Evolutionary conservation across 331 rosid species (phyloP).

Genomic region (Acacia pycnantha): DNA sequence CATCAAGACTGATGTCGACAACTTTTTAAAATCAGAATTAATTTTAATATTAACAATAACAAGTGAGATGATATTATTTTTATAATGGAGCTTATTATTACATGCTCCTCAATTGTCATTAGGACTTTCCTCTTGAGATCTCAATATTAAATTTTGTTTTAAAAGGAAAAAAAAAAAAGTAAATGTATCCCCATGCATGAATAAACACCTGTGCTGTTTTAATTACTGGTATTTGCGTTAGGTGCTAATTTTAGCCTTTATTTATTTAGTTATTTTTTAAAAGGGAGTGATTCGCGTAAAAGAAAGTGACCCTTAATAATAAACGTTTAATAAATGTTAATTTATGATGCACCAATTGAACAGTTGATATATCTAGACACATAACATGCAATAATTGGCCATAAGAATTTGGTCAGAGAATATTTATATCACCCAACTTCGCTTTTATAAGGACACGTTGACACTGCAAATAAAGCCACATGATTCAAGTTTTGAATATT

Average conservation of each 20-base stretch:
- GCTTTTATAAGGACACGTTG: not conserved
- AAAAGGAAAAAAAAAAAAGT: no score
- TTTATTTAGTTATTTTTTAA: no score
- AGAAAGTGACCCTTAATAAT: not conserved
- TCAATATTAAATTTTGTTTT: no score
- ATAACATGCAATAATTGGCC: constrained; percentile 39
- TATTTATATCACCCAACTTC: not conserved
- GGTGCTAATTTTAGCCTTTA: not conserved
- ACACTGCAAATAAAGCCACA: not conserved
- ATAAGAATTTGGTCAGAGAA: not conserved
- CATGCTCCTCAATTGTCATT: no score
- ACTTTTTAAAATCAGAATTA: no score
- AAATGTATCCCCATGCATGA: not conserved
- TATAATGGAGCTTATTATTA: no score
- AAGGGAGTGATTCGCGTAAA: not conserved
- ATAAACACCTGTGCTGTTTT: not conserved
- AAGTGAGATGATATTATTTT: no score
- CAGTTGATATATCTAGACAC: not conserved
- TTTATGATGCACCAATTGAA: not conserved
- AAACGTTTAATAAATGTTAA: not conserved
- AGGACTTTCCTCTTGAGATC: no score
- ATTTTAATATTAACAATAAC: no score
- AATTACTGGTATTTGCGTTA: not conserved
- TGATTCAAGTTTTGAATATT: not conserved
- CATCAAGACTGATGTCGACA: no score